Evolutionary conservation across 192 early-diverging fungal species (phyloP).

Genomic region (Gigaspora rosea): DNA sequence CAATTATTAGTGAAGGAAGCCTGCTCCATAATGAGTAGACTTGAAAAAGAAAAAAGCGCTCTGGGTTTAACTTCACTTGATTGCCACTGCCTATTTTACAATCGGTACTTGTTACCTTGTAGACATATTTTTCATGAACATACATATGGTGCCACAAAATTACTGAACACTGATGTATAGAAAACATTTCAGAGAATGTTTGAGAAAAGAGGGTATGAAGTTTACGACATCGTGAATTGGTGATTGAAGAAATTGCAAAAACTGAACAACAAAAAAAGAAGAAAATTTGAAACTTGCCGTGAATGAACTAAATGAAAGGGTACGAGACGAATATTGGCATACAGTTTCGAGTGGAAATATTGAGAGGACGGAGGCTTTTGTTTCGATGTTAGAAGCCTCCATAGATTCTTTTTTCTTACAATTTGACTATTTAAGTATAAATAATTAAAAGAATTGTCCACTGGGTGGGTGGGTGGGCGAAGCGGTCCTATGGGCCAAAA

Average conservation of each 20-base stretch:
- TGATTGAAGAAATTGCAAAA: background rate
- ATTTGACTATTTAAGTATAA: too few species aligned
- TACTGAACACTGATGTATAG: conserved; percentile 20
- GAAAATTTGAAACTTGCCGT: conserved; percentile 8
- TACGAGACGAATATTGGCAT: too few species aligned
- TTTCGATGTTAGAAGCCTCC: background rate
- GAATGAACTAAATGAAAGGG: background rate
- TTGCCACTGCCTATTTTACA: conserved; percentile 11
- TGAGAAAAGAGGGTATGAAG: conserved; percentile 20
- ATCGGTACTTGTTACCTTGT: background rate
- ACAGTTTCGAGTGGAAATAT: background rate
- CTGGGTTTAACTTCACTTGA: conserved; percentile 15
- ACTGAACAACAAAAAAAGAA: background rate
- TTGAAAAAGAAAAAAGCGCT: conserved; percentile 8
- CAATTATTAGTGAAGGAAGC: conserved; percentile 5
- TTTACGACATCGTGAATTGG: conserved; percentile 17
- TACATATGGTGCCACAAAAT: background rate
- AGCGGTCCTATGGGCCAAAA: too few species aligned
- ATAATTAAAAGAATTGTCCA: too few species aligned
- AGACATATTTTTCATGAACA: conserved; percentile 19
- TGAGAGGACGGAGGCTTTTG: background rate
- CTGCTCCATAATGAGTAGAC: background rate
- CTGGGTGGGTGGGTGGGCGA: too few species aligned
- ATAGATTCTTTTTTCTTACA: background rate
- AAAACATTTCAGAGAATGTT: conserved; percentile 26